Evolutionary conservation across 176 grass and related monocot species (phyloP).

Genomic region (Cenchrus americanus): DNA sequence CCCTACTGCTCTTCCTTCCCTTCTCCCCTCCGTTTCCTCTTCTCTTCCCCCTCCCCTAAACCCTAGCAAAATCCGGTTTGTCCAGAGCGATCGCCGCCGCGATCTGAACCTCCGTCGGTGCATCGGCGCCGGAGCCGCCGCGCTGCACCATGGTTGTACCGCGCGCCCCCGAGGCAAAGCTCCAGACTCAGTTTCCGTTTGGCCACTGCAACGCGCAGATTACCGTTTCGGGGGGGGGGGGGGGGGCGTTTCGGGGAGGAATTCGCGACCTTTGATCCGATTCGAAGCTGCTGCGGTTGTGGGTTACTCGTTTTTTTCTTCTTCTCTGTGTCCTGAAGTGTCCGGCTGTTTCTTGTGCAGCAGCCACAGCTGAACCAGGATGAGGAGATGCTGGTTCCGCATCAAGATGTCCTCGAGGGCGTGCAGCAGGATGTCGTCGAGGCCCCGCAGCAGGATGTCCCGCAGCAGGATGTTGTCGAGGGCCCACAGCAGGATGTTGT

Average conservation of each 20-base stretch:
- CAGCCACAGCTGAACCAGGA: conserved; percentile 50
- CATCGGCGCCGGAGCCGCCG: neutral
- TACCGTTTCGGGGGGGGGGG: neutral
- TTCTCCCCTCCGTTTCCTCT: neutral
- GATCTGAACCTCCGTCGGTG: conserved; percentile 3
- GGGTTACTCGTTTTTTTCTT: neutral
- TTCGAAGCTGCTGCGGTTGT: neutral
- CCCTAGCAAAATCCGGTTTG: conserved; percentile 41
- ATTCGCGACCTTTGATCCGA: conserved; percentile 12
- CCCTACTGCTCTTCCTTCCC: neutral
- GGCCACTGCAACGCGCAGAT: neutral
- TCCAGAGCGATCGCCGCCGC: conserved; percentile 27
- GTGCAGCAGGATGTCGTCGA: conserved; percentile 19
- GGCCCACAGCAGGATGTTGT: conserved; percentile 53
- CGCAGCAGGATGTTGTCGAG: conserved; percentile 50
- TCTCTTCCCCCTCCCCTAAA: conserved; percentile 23
- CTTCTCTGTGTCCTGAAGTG: conserved; percentile 34
- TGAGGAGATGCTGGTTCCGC: conserved; percentile 65
- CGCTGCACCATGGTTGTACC: conserved; percentile 54
- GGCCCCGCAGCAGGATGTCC: conserved; percentile 30
- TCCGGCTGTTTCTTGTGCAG: conserved; percentile 27
- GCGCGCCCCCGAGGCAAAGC: conserved; percentile 52
- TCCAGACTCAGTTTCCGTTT: neutral
- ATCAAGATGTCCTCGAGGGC: conserved; percentile 49
- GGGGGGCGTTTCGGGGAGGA: neutral